These are phyloP conservation scores for Multifurca ochricompacta DNA, from an alignment of 768 basidiomycete species.

Conservation along the genomic window DNA sequence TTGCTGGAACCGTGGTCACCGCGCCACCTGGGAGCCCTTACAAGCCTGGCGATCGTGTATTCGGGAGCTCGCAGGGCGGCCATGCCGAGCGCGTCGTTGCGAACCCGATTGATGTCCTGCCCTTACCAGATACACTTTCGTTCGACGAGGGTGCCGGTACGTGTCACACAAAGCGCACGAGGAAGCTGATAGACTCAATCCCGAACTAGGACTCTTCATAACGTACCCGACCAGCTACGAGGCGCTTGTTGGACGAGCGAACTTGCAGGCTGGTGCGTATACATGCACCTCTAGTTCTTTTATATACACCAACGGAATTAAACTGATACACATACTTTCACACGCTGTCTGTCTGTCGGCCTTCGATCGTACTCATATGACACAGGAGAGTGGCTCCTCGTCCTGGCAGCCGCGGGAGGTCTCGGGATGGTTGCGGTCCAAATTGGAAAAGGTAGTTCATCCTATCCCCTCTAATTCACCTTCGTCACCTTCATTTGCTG, in stretches of 20 bases:
- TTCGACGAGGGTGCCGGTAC: slow-evolving; percentile 82
- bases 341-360: too few species aligned
- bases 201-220: slow-evolving; percentile 56
- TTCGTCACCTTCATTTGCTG: neutral
- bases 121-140: slow-evolving; percentile 66
- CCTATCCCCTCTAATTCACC: too few species aligned
- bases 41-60: slow-evolving; percentile 80
- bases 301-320: too few species aligned
- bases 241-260: slow-evolving; percentile 77
- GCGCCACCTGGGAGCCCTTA: slow-evolving; percentile 75
- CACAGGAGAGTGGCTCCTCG: slow-evolving; percentile 78
- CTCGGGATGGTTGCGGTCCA: slow-evolving; percentile 91
- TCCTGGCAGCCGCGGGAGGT: slow-evolving; percentile 94
- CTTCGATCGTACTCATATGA: too few species aligned
- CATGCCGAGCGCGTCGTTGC: slow-evolving; percentile 71
- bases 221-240: slow-evolving; percentile 95
- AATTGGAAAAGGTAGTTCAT: slow-evolving; percentile 73
- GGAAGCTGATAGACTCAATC: neutral
- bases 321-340: too few species aligned
- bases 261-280: slow-evolving; percentile 60
- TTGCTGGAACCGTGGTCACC: slow-evolving; percentile 74
- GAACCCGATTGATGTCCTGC: slow-evolving; percentile 42
- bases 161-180: slow-evolving; percentile 19
- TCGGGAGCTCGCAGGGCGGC: slow-evolving; percentile 72
- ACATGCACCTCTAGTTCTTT: neutral